These are phyloP conservation scores for Choanephora cucurbitarum DNA, from an alignment of 371 early-diverging fungal species.

Conservation along the genomic window DNA sequence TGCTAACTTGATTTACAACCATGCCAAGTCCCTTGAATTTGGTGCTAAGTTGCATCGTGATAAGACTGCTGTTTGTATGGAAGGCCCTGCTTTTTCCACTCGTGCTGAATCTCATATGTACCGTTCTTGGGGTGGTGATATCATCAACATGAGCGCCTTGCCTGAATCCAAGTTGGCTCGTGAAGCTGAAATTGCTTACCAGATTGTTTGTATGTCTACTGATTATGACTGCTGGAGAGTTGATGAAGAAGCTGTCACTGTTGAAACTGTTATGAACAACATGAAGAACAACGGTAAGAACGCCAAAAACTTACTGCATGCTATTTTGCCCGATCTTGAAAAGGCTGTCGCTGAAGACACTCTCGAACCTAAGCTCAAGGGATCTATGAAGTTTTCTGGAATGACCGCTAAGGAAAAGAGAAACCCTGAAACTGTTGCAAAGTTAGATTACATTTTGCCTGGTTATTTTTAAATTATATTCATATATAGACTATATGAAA, in stretches of 20 bases:
- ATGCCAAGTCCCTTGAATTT: slow-evolving; percentile 48
- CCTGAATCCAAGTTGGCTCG: slow-evolving; percentile 97
- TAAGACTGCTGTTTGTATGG: slow-evolving; percentile 95
- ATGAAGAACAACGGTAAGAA: slow-evolving; percentile 84
- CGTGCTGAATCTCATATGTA: slow-evolving; percentile 97
- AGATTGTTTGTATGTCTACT: slow-evolving; percentile 98
- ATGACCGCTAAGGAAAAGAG: slow-evolving; percentile 78
- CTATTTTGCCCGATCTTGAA: slow-evolving; percentile 80
- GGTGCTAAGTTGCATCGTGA: slow-evolving; percentile 65
- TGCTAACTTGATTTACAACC: slow-evolving; percentile 69
- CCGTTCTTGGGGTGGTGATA: slow-evolving; percentile 87
- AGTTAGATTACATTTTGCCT: slow-evolving; percentile 83
- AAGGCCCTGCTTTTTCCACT: slow-evolving; percentile 97
- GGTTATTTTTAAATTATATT: slow-evolving; percentile 56
- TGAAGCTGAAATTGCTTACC: slow-evolving; percentile 97
- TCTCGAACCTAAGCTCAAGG: slow-evolving; percentile 60
- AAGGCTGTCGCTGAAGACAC: slow-evolving; percentile 54
- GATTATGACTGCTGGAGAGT: slow-evolving; percentile 98
- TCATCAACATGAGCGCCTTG: slow-evolving; percentile 97
- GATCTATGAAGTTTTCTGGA: slow-evolving; percentile 73
- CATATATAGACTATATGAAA: neutral
- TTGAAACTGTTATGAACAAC: slow-evolving; percentile 90
- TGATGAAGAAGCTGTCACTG: slow-evolving; percentile 89
- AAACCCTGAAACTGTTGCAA: slow-evolving; percentile 67
- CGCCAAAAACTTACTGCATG: slow-evolving; percentile 78